These are phyloP conservation scores for Wickerhamia fluorescens DNA, from an alignment of 805 yeast species.

Conservation along the genomic window DNA sequence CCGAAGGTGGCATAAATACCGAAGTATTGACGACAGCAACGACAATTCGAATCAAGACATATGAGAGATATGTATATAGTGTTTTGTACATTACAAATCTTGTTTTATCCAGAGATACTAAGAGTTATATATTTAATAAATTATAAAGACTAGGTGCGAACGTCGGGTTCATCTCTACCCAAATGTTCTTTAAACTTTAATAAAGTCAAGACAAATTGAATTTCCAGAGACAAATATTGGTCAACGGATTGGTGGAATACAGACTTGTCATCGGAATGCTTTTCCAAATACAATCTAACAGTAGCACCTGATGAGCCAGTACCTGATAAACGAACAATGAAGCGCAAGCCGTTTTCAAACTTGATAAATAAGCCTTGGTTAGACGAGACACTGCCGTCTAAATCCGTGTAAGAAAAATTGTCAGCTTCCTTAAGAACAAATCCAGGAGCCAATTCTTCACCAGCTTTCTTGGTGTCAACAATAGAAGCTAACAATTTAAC, in stretches of 20 bases:
- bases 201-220: conserved; percentile 56
- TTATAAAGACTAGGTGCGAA: too few species aligned
- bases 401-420: conserved; percentile 86
- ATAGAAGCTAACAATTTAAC: conserved; percentile 39
- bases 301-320: conserved; percentile 99
- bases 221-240: conserved; percentile 58
- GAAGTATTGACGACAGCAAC: too few species aligned
- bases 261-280: conserved; percentile 56
- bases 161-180: conserved; percentile 85
- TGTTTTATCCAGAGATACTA: too few species aligned
- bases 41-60: too few species aligned
- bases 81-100: too few species aligned
- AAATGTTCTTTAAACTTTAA: conserved; percentile 65
- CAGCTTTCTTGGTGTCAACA: conserved; percentile 31
- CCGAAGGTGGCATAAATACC: too few species aligned
- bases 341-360: conserved; percentile 73
- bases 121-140: too few species aligned
- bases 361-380: conserved; percentile 88
- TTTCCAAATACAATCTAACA: conserved; percentile 84
- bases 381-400: conserved; percentile 83
- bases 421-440: conserved; percentile 66
- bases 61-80: too few species aligned
- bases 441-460: conserved; percentile 42
- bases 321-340: conserved; percentile 88
- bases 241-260: conserved; percentile 50